Evolutionary conservation across 2,329 filamentous ascomycete species (phyloP), one percentile per base, ranked within the genome.

Genomic region (Ceratocystis ficicola): DNA sequence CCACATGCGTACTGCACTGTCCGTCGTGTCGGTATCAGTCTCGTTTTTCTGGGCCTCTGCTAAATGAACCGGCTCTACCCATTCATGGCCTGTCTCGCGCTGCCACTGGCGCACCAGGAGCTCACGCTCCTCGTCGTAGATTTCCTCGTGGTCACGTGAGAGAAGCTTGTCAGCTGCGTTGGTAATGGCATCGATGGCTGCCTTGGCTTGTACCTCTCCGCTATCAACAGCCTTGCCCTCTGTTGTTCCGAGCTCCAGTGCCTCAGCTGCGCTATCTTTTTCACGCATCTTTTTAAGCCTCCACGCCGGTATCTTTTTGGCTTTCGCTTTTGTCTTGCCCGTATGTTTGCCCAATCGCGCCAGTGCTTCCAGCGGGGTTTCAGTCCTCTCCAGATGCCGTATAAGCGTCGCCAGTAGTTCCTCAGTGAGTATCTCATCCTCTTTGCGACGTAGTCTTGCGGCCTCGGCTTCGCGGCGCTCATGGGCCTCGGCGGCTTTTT

Each of bases 61-160:
- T 15, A 5, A 41, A 5, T 3, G 12, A 41, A 41, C 36, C 1
- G 10, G 3, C 36, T 84, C 78, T 22, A 76, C 74, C 94, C 94
- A 99, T 7, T 88, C 84, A 71, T 96, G 90, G 44, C 92, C 92
- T 0, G 90, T 90, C 74, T 96, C 92, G 63, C 86, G 85, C 69
- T 83, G 83, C 74, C 91, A 97, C 73, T 93, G 88, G 44, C 94
- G 82, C 65, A 92, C 84, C 32, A 99, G 81, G 68, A 87, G 75
- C 75, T 97, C 94, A 66, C 92, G 83, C 73, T 95, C 90, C 57
- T 86, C 82, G 67, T 97, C 91, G 76, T 97, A 99, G 62, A 97
- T 86, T n/a, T 97, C 90, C 1, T 86, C 83, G 69, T 93, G 85
- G 22, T 92, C 92, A 65, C 93, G 81, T 36, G 86, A 87, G 64